Evolutionary conservation across 1,284 basidiomycete species (phyloP), one percentile per base, ranked within the genome.

Genomic region (Microbotryum saponariae): DNA sequence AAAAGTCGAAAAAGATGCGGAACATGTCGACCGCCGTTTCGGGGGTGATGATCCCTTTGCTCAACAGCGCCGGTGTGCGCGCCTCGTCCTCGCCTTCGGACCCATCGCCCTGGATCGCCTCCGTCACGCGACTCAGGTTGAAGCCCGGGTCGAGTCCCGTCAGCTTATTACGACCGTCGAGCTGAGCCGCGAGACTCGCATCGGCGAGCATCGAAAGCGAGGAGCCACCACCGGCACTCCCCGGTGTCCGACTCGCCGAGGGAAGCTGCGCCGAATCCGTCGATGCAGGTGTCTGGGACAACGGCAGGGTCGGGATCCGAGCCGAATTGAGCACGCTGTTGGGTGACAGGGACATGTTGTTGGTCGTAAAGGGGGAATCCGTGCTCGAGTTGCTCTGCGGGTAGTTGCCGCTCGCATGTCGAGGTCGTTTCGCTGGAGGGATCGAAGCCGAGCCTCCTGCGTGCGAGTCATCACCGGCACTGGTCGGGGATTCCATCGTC

Each of bases 1-100:
- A 51, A 29, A 45, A 62, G 42, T 65, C 64, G 56, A 65, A 65
- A 46, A 62, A 65, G 20, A 60, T 65, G 55, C 29, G 23, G 44
- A 67, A 67, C 31, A 61, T 51, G 46, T 66, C 62, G 56, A 66
- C 65, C 4, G 65, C 65, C 10, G 58, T 54, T 20, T 66, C 65
- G 2, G 65, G 56, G 9, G 56, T 58, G 12, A 66, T 55, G 31
- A 64, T 66, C 5, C 65, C 56, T 21, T 66, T 64, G 33, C 44
- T 51, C 27, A 66, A 46, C 20, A 66, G 46, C 2, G 54, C 59
- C 1, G 64, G 64, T 9, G 65, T 56, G 21, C 46, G 23, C 33
- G 37, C 44, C 42, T 56, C 54, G 23, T 61, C 42, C 29, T 51
- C 3, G 51, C 33, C 1, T 6, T 61, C 44, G 55, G n/a, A 25